Evolutionary conservation across 169 alveolate species (phyloP).

Genomic region (Cardiosporidium cionae): DNA sequence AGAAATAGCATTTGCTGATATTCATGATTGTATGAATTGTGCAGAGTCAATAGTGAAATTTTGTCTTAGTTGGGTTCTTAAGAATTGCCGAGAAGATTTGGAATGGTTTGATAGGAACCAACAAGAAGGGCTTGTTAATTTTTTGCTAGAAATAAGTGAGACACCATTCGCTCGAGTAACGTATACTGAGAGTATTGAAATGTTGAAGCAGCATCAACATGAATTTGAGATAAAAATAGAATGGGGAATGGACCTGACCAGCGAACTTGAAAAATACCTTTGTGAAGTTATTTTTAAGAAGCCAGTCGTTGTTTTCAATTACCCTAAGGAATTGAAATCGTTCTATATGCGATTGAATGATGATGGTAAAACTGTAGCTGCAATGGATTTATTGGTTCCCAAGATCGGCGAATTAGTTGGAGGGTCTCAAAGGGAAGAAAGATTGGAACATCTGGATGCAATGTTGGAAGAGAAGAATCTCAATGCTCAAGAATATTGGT

Average conservation of each 20-base stretch:
- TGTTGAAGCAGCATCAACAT: constrained; percentile 31
- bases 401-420: constrained; percentile 92
- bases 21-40: constrained; percentile 76
- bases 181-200: constrained; percentile 86
- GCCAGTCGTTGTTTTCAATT: constrained; percentile 94
- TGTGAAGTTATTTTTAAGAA: constrained; percentile 89
- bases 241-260: constrained; percentile 96
- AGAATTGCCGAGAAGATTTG: constrained; percentile 65
- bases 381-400: constrained; percentile 92
- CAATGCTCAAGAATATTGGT: constrained; percentile 68
- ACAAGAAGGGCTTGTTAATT: constrained; percentile 75
- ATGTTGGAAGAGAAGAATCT: constrained; percentile 78
- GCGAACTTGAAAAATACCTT: constrained; percentile 91
- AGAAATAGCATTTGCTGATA: constrained; percentile 88
- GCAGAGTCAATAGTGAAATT: constrained; percentile 94
- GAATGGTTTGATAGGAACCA: constrained; percentile 36
- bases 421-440: constrained; percentile 96
- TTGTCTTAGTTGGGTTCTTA: constrained; percentile 71
- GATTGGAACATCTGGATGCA: constrained; percentile 72
- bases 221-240: constrained; percentile 29
- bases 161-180: constrained; percentile 87
- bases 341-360: constrained; percentile 40
- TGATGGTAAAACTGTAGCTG: constrained; percentile 87
- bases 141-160: constrained; percentile 51
- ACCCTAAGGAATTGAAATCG: constrained; percentile 81